Evolutionary conservation across 2,329 filamentous ascomycete species (phyloP), one percentile per base, ranked within the genome.

Genomic region (Coniochaeta sp.): DNA sequence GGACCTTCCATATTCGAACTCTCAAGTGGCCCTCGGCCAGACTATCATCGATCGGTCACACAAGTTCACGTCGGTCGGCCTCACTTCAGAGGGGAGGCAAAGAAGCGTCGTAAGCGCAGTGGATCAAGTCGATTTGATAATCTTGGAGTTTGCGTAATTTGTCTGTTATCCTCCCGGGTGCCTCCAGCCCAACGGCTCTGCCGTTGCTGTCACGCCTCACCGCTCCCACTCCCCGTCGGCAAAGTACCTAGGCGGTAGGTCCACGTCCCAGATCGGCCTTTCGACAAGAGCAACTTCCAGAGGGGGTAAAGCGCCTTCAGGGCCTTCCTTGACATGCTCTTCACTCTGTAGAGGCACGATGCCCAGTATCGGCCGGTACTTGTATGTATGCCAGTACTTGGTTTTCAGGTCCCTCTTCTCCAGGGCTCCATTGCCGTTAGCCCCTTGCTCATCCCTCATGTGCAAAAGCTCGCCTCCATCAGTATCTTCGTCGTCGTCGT

Each of bases 331-430:
- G 36, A 62, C 58, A 11, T 58, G 61, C n/a, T 64, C 67, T 16
- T 71, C 71, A 19, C 64, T 67, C 31, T 64, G 69, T 64, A 81
- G 73, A 50, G 79, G 77, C 38, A 85, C 81, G 40, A 87, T 76
- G 59, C 93, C 95, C 63, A 99, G 79, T 67, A 99, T 92, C n/a
- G 93, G 90, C 61, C 93, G 84, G 75, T 98, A 99, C 74, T 96
- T 96, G 80, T 89, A 92, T 6, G 93, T 96, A 71, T 88, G 85
- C 91, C 92, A 98, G 76, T 77, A 83, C 63, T 73, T 76, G 63
- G 68, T 68, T 57, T 59, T 63, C 68, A 67, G 60, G 65, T 68
- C 38, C 34, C 61, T 64, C 55, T 67, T 67, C 28, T 71, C 69
- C n/a, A 68, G 71, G 63, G 73, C 72, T 3, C 68, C 70, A 19